Evolutionary conservation across 805 yeast species (phyloP).

Genomic region (Kodamaea lidongshanica): DNA sequence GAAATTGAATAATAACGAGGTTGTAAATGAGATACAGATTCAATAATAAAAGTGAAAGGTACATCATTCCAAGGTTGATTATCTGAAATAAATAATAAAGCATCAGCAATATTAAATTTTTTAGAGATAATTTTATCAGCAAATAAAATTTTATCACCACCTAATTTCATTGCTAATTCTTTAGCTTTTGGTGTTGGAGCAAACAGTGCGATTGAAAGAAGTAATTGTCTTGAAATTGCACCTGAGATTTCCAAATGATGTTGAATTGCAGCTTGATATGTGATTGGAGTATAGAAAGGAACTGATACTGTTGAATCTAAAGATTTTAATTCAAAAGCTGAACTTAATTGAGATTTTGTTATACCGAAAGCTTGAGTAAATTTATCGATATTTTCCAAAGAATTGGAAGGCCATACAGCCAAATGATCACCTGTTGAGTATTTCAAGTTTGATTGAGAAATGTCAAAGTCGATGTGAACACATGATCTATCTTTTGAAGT

Average conservation of each 20-base stretch:
- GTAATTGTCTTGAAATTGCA: conserved; percentile 83
- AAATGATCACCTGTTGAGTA: conserved; percentile 95
- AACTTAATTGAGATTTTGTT: conserved; percentile 38
- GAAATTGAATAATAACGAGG: conserved; percentile 97
- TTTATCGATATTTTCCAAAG: conserved; percentile 64
- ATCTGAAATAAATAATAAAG: conserved; percentile 53
- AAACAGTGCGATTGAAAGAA: conserved; percentile 67
- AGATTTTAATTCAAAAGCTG: conserved; percentile 58
- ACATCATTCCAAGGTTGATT: conserved; percentile 67
- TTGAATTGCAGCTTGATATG: conserved; percentile 81
- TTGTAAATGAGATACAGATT: conserved; percentile 72
- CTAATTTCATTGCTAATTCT: conserved; percentile 44
- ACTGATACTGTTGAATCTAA: conserved; percentile 61
- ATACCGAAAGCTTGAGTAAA: conserved; percentile 64
- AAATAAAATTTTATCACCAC: conserved; percentile 64
- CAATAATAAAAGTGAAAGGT: conserved; percentile 81
- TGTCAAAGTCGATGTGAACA: conserved; percentile 84
- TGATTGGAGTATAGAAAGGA: conserved; percentile 75
- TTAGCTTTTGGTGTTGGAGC: conserved; percentile 66
- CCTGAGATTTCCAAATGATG: conserved; percentile 89
- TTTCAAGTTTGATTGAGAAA: conserved; percentile 64
- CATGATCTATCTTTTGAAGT: conserved; percentile 61
- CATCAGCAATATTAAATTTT: conserved; percentile 70
- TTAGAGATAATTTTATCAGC: conserved; percentile 56
- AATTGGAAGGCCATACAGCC: conserved; percentile 90